Conservation (phyloP, 2,329 filamentous ascomycete species). For the Aspergillus texensis region DNA sequence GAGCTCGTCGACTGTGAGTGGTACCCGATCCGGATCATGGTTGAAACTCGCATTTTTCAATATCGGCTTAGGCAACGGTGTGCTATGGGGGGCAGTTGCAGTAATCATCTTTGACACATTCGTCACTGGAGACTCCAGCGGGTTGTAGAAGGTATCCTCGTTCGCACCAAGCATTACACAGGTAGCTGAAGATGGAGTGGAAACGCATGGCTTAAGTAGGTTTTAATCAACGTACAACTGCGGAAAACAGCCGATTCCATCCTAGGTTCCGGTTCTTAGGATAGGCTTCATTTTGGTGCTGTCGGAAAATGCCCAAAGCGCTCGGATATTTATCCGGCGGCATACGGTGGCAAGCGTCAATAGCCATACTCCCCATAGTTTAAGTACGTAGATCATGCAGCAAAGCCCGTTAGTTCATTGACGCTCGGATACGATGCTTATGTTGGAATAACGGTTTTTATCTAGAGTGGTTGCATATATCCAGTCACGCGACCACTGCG, state of each 20-base stretch:
- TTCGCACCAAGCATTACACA: background rate
- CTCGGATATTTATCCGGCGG: constrained; percentile 10
- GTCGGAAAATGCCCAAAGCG: constrained; percentile 7
- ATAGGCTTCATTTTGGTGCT: background rate
- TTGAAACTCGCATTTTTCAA: background rate
- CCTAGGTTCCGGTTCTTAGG: background rate
- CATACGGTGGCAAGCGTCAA: background rate
- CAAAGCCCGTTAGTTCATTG: background rate
- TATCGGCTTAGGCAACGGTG: constrained; percentile 8
- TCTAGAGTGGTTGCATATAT: no score
- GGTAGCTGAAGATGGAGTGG: background rate
- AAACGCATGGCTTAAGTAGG: background rate
- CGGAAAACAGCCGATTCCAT: background rate
- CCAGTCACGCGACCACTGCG: no score
- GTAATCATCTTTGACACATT: constrained; percentile 14
- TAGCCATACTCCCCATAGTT: background rate
- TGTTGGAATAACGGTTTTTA: background rate
- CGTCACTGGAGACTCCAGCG: background rate
- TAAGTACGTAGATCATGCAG: background rate
- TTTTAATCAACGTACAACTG: background rate
- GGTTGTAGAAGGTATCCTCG: no score
- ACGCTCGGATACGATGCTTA: background rate
- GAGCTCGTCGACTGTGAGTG: constrained; percentile 43
- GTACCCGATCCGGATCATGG: constrained; percentile 9
- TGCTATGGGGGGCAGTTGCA: constrained; percentile 9